Base-by-base conservation (phyloP, 441 rosid genomes). In the Omphalea diandra region DNA sequence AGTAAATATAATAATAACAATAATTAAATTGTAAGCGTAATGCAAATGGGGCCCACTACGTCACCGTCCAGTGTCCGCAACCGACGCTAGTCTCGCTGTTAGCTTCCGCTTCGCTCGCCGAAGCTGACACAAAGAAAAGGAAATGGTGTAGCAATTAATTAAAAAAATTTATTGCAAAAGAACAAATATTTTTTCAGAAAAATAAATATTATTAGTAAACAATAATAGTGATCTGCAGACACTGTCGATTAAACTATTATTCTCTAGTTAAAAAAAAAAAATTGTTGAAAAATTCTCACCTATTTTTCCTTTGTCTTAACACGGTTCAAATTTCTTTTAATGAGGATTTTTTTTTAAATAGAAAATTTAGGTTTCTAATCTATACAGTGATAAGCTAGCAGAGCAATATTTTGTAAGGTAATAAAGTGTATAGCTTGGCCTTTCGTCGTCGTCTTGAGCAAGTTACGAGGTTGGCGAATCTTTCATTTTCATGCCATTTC, bases 401-500 rank as follows among this genome's bases (percentile, higher is more conserved):
- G n/a, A n/a, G n/a, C n/a, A n/a, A n/a, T n/a, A n/a, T n/a, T n/a
- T n/a, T n/a, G n/a, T n/a, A n/a, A n/a, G n/a, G n/a, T n/a, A n/a
- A n/a, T n/a, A n/a, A n/a, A n/a, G n/a, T n/a, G n/a, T n/a, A n/a
- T n/a, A 41, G 6, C 33, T 62, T 6, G 9, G 20, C 24, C 31
- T 32, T 26, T 59, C 44, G 27, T 33, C 35, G 1, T 65, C 55
- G 9, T 65, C 49, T 36, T 35, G 33, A 18, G 26, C 61, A 36
- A 24, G 33, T 70, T 62, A 47, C 53, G 20, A 67, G 78, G 73
- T 71, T 54, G 50, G 75, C 67, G 62, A 47, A 63, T 71, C 46
- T 70, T 29, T 58, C 56, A 3, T 53, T 59, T 62, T 36, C 41
- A 50, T 20, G 63, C 61, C 44, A 22, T 10, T 35, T 24, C 35